Evolutionary conservation across 352 stramenopile species (phyloP).

Genomic region (Globisporangium parvum): DNA sequence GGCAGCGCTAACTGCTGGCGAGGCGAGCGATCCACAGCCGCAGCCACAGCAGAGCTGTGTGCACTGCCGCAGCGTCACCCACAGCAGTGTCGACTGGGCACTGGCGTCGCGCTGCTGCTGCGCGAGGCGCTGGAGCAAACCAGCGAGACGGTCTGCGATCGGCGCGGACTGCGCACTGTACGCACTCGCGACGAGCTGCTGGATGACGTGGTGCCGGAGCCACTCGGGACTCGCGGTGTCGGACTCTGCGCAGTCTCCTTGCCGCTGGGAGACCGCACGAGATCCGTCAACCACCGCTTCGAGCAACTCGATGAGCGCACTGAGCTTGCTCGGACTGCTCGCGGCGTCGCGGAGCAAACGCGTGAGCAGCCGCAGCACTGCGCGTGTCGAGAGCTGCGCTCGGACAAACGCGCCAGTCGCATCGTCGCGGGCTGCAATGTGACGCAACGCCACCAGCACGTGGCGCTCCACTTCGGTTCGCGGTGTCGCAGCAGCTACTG

Average conservation of each 20-base stretch:
- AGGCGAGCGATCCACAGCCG: background rate
- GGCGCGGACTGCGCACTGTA: constrained; percentile 20
- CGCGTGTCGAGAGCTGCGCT: constrained; percentile 30
- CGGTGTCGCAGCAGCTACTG: background rate
- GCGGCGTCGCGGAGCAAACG: constrained; percentile 16
- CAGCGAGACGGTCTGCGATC: constrained; percentile 15
- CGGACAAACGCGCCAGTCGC: constrained; percentile 32
- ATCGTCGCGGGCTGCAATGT: constrained; percentile 18
- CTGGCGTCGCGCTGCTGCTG: constrained; percentile 4
- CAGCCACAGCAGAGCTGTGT: constrained; percentile 55
- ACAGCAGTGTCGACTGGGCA: constrained; percentile 23
- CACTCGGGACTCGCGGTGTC: constrained; percentile 22
- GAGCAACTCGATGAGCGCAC: constrained; percentile 34
- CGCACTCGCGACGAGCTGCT: constrained; percentile 37
- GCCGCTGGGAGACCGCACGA: constrained; percentile 3
- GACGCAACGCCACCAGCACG: constrained; percentile 18
- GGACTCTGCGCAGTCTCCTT: constrained; percentile 4
- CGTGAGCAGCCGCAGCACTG: constrained; percentile 26
- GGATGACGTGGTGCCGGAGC: constrained; percentile 35
- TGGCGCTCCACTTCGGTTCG: constrained; percentile 7
- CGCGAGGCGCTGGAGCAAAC: constrained; percentile 30
- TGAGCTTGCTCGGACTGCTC: constrained; percentile 18
- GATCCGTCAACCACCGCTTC: constrained; percentile 17
- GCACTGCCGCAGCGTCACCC: constrained; percentile 49
- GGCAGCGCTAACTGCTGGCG: background rate